Percentiles rank a stretch among this genome's conserved stretches.
phyloP scores from a whole-genome alignment of 78 protist genomes.

The Dictyostelium intermedium region DNA sequence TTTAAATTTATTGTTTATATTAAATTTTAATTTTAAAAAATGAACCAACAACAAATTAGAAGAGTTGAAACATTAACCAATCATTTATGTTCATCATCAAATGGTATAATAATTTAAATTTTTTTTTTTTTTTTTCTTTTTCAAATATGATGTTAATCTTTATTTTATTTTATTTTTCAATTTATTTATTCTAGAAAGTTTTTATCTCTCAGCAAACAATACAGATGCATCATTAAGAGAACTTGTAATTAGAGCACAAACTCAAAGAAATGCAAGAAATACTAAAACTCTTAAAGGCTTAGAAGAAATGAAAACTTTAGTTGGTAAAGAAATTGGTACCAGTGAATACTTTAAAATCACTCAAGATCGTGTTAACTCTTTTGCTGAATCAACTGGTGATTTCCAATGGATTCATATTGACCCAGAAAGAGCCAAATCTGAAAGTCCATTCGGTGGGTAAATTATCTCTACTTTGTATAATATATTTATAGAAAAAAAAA shows the following conservation, averaged over 20 bases:
- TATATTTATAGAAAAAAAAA: too few species aligned
- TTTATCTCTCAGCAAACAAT: not conserved
- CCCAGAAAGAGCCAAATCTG: conserved; percentile 68
- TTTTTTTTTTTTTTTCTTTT: not conserved
- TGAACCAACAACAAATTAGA: conserved; percentile 49
- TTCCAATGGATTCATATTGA: conserved; percentile 84
- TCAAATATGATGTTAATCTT: too few species aligned
- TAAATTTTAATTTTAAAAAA: not conserved
- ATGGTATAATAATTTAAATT: not conserved
- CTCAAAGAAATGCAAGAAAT: conserved; percentile 34
- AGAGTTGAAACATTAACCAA: conserved; percentile 29
- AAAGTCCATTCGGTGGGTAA: conserved; percentile 82
- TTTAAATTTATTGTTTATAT: too few species aligned
- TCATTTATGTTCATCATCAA: conserved; percentile 31
- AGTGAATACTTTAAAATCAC: conserved; percentile 57
- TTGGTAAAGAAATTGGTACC: conserved; percentile 77
- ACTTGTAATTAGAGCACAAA: conserved; percentile 53
- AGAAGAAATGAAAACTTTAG: conserved; percentile 55
- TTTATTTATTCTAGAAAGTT: too few species aligned
- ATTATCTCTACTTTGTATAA: not conserved
- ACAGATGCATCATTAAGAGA: conserved; percentile 48
- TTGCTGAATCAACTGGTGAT: conserved; percentile 77
- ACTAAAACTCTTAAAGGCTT: conserved; percentile 37
- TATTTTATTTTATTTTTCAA: too few species aligned
- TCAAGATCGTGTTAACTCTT: conserved; percentile 72